A percentile compares a stretch with the other conserved stretches of the same genome.
Conservation (phyloP, 371 early-diverging fungal species). For the Lichtheimia ornata region DNA sequence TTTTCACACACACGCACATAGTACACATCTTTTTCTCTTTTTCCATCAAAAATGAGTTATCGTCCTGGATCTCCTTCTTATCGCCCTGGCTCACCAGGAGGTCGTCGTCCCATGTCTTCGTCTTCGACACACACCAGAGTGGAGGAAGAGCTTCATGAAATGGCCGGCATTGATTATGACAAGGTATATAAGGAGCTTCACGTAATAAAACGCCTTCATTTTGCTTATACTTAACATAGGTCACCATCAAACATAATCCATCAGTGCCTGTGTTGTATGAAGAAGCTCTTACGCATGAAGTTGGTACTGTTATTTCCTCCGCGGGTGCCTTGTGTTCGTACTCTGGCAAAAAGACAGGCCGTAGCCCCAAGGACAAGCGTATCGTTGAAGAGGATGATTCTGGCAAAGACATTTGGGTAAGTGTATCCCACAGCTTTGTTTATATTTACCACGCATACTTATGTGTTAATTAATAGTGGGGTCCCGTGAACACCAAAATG, state of each 20-base stretch:
- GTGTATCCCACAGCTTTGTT: not conserved
- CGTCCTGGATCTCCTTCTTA: conserved; percentile 16
- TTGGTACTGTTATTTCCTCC: conserved; percentile 88
- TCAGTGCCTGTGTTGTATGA: conserved; percentile 91
- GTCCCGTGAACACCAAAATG: conserved; percentile 94
- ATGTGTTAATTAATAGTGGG: conserved; percentile 62
- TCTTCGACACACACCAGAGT: conserved; percentile 45
- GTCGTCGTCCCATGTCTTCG: conserved; percentile 41
- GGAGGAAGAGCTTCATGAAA: conserved; percentile 54
- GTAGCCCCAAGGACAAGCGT: conserved; percentile 94
- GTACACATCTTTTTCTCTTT: conserved; percentile 1
- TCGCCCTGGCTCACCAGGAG: conserved; percentile 44
- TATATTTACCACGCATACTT: not conserved
- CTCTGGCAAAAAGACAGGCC: conserved; percentile 91
- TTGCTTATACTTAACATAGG: conserved; percentile 17
- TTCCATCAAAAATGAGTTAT: conserved; percentile 2
- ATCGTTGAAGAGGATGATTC: conserved; percentile 90
- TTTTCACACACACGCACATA: not conserved
- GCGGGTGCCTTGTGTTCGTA: conserved; percentile 91
- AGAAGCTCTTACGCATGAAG: conserved; percentile 89
- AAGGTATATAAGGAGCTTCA: conserved; percentile 26
- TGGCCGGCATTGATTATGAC: conserved; percentile 57
- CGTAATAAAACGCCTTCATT: not conserved
- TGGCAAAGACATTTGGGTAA: conserved; percentile 81
- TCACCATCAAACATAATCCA: conserved; percentile 71